Conservation (phyloP, 140 eudicot genomes). For the Erigeron philadelphicus region DNA sequence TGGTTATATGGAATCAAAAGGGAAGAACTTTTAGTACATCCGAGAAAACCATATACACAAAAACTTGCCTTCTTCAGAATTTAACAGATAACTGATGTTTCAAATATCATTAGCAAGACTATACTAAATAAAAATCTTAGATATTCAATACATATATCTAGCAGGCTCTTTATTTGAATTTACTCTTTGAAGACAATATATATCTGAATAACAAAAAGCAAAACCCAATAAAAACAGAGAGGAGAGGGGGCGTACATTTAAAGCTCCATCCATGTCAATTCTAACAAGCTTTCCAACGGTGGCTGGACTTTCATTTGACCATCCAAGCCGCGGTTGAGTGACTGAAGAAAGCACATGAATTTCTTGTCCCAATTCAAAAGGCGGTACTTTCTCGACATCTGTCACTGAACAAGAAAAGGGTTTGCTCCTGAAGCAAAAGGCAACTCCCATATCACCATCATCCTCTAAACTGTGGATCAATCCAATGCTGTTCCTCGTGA, state of each 20-base stretch:
- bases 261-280: constrained; percentile 95
- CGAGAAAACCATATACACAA: neutral
- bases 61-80: neutral
- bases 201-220: neutral
- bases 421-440: constrained; percentile 92
- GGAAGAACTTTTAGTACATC: neutral
- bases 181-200: neutral
- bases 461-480: constrained; percentile 93
- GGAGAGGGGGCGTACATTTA: constrained; percentile 52
- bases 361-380: constrained; percentile 96
- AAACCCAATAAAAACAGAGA: constrained; percentile 2
- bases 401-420: constrained; percentile 88
- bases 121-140: too few species aligned
- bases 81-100: neutral
- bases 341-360: constrained; percentile 73
- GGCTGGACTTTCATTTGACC: constrained; percentile 93
- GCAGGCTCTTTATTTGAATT: too few species aligned
- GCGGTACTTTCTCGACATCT: constrained; percentile 85
- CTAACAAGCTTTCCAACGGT: constrained; percentile 79
- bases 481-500: constrained; percentile 80
- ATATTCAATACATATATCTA: too few species aligned
- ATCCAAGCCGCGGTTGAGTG: constrained; percentile 89
- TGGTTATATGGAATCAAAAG: neutral
- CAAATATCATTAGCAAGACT: neutral
- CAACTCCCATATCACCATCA: constrained; percentile 95